Evolutionary conservation across 306 rosid genomes (phyloP).

Genomic region (Gleditsia sinensis): DNA sequence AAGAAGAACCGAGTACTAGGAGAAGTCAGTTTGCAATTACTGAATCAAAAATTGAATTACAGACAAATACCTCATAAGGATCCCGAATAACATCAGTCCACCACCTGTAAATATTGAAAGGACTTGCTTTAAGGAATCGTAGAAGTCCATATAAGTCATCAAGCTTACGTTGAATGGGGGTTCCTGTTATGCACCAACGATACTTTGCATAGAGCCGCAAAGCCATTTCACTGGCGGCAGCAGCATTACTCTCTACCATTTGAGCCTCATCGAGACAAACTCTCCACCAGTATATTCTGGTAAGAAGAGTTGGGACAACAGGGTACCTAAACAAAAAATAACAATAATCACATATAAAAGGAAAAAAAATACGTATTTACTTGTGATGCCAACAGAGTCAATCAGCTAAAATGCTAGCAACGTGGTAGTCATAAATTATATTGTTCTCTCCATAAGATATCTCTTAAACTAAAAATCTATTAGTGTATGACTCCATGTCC

Average conservation of each 20-base stretch:
- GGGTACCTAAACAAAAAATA: constrained; percentile 66
- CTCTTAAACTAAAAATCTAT: neutral
- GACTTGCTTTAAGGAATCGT: constrained; percentile 76
- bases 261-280: constrained; percentile 98
- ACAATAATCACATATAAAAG: neutral
- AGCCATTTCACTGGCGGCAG: constrained; percentile 94
- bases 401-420: neutral
- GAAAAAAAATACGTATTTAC: neutral
- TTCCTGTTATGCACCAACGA: constrained; percentile 95
- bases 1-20: neutral
- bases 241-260: constrained; percentile 91
- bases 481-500: neutral
- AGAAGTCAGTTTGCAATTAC: constrained; percentile 24
- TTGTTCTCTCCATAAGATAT: neutral
- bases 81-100: constrained; percentile 92
- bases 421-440: neutral
- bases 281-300: constrained; percentile 98
- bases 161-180: constrained; percentile 93
- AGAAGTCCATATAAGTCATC: constrained; percentile 90
- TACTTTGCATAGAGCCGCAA: constrained; percentile 76
- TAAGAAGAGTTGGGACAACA: constrained; percentile 86
- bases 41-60: constrained; percentile 23
- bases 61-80: constrained; percentile 79
- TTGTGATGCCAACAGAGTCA: constrained; percentile 1
- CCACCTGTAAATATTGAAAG: constrained; percentile 82